Base-by-base conservation (phyloP, 345 rosid genomes). In the Syzygium oleosum region DNA sequence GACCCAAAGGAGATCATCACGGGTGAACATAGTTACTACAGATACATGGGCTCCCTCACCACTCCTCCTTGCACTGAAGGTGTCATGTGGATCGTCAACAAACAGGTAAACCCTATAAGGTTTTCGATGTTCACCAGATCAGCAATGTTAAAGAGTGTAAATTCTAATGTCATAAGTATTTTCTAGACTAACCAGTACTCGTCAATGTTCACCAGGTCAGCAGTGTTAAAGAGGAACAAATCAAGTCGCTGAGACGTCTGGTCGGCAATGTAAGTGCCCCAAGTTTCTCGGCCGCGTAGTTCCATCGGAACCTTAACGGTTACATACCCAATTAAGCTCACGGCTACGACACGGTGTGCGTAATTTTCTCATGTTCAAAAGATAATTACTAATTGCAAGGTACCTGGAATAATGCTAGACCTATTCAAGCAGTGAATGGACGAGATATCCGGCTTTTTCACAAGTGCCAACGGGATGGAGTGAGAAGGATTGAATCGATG, bases 51-150 rank as follows among this genome's bases (percentile, higher is more conserved):
- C 61, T 97, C 99, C 7, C 96, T 97, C 68, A 94, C 99, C 1
- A 90, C 92, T 53, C 97, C 99, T 91, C 98, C 98, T 63, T 97
- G 98, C 88, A 92, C 97, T 6, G 93, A 97, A 93, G 95, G 93
- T 85, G 97, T 97, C 85, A 89, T 86, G 85, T 94, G 98, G 98
- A 93, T 90, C 88, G 91, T 96, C 85, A 85, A 91, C 91, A 88
- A 86, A 84, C 88, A 92, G 93, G 97, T 95, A 43, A 56, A 53
- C 29, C 56, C 23, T n/a, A 25, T 4, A 9, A 4, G 2, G 19
- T 11, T 9, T 6, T 25, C 17, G 13, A 31, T 88, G 25, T 80
- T 79, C 79, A 54, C 51, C 92, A 93, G 95, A 85, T 91, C 85
- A 41, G 79, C 49, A 89, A 90, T 16, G 93, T 61, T 27, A n/a